Evolutionary conservation across 140 eudicot species (phyloP).

Genomic region (Anethum foeniculum): DNA sequence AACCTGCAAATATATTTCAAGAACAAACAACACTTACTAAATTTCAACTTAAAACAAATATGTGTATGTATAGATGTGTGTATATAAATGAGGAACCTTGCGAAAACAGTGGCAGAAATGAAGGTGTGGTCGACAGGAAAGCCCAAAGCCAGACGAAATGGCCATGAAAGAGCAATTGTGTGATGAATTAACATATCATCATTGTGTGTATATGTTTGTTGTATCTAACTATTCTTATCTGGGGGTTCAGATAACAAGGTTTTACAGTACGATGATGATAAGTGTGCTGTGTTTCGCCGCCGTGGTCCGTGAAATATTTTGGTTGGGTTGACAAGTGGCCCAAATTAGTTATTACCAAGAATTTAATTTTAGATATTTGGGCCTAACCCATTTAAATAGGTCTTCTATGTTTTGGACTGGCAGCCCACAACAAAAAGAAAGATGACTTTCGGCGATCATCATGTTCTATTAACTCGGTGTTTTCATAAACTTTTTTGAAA

Average conservation of each 20-base stretch:
- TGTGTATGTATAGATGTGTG: not conserved
- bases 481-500: too few species aligned
- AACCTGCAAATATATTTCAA: slow-evolving; percentile 2
- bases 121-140: not conserved
- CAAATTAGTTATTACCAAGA: not conserved
- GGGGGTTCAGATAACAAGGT: not conserved
- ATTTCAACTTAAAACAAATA: not conserved
- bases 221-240: not conserved
- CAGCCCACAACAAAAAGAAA: too few species aligned
- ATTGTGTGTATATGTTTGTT: not conserved
- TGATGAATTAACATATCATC: slow-evolving; percentile 1
- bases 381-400: not conserved
- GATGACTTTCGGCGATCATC: too few species aligned
- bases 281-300: not conserved
- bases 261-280: not conserved
- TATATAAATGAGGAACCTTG: not conserved
- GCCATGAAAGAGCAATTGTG: not conserved
- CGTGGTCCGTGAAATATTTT: not conserved
- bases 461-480: too few species aligned
- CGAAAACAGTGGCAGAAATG: slow-evolving; percentile 7
- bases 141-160: not conserved
- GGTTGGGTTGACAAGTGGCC: not conserved
- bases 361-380: not conserved
- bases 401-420: too few species aligned
- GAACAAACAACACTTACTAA: not conserved